Evolutionary conservation across 2,329 filamentous ascomycete genomes (phyloP).

Genomic region (Aspergillus cejpii): DNA sequence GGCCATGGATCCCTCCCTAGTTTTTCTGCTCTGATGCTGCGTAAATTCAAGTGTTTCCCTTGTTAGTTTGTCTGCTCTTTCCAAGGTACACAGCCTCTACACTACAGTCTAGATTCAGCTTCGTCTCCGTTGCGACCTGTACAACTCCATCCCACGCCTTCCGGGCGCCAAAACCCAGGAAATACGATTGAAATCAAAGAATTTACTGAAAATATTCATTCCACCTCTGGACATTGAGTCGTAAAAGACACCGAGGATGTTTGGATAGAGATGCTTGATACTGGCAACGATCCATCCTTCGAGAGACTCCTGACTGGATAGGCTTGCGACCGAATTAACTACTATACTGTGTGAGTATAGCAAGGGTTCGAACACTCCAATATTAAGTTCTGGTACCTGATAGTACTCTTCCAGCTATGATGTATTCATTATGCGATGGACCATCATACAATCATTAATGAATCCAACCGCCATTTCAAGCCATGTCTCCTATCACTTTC

Average conservation of each 20-base stretch:
- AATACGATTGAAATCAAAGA: not conserved
- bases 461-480: too few species aligned
- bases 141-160: too few species aligned
- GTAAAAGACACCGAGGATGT: constrained; percentile 22
- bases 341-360: too few species aligned
- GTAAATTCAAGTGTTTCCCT: too few species aligned
- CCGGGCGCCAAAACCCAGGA: not conserved
- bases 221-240: not conserved
- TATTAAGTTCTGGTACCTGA: not conserved
- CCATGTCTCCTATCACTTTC: too few species aligned
- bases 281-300: constrained; percentile 17
- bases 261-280: constrained; percentile 29
- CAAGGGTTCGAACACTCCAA: too few species aligned
- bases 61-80: too few species aligned
- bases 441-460: not conserved
- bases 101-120: too few species aligned
- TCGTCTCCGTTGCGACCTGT: too few species aligned
- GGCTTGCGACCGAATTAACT: constrained; percentile 25
- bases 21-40: too few species aligned
- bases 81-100: too few species aligned
- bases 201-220: not conserved
- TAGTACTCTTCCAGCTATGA: not conserved
- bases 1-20: too few species aligned
- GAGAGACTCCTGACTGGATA: constrained; percentile 27
- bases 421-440: not conserved